Evolutionary conservation across 495 filamentous ascomycete genomes (phyloP).

Genomic region (Trypethelium eluteriae): DNA sequence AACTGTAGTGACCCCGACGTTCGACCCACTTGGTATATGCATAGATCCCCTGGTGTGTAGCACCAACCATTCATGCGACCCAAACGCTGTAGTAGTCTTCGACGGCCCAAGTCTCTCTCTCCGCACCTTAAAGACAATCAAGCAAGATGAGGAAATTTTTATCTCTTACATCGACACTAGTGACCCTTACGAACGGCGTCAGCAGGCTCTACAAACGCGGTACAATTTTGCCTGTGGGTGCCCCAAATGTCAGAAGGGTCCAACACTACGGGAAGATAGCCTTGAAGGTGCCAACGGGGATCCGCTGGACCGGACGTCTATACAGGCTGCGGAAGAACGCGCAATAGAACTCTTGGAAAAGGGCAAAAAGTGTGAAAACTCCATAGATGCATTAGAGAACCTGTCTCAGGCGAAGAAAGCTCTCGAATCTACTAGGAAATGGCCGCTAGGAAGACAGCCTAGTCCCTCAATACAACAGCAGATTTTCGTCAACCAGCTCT

Average conservation of each 20-base stretch:
- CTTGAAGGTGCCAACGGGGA: conserved; percentile 15
- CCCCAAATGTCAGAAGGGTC: conserved; percentile 41
- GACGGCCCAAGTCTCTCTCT: conserved; percentile 42
- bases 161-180: conserved; percentile 63
- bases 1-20: conserved; percentile 50
- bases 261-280: conserved; percentile 25
- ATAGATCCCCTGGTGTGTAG: conserved; percentile 50
- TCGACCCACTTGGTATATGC: conserved; percentile 55
- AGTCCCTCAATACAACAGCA: conserved; percentile 28
- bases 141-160: conserved; percentile 53
- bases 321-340: background rate
- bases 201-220: conserved; percentile 45
- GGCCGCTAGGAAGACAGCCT: conserved; percentile 27
- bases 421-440: conserved; percentile 18
- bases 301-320: background rate
- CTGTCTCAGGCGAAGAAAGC: background rate
- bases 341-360: background rate
- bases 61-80: conserved; percentile 65
- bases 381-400: conserved; percentile 14
- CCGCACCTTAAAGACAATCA: conserved; percentile 41
- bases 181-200: conserved; percentile 42
- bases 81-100: conserved; percentile 59
- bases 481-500: conserved; percentile 24
- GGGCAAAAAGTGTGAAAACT: background rate
- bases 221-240: conserved; percentile 65